These are phyloP conservation scores for Crucihimalaya himalaica DNA, from an alignment of 345 rosid species.

Conservation along the genomic window DNA sequence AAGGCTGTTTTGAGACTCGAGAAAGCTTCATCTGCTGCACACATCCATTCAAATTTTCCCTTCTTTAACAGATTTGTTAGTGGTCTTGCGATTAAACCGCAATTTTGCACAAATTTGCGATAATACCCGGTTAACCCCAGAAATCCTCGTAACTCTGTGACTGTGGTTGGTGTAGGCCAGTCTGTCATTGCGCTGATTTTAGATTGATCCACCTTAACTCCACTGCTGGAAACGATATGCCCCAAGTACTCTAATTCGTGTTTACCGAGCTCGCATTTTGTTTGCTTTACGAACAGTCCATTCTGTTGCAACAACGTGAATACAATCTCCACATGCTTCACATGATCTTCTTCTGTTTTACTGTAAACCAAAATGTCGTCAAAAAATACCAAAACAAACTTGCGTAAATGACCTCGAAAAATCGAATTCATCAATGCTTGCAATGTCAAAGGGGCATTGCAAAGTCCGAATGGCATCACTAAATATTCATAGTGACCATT, in stretches of 20 bases:
- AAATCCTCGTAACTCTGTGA: neutral
- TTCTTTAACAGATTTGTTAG: too few species aligned
- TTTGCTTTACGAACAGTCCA: neutral
- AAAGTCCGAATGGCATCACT: neutral
- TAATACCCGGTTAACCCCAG: neutral
- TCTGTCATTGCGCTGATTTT: neutral
- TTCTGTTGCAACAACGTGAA: neutral
- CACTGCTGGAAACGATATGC: neutral
- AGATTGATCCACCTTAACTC: neutral
- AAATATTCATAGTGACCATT: neutral
- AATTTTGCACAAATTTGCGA: neutral
- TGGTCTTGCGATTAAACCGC: too few species aligned
- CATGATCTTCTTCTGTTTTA: neutral
- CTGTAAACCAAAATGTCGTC: neutral
- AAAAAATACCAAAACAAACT: neutral
- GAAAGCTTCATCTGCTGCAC: too few species aligned
- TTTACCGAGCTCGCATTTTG: neutral
- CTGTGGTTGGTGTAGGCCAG: neutral
- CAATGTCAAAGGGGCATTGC: neutral
- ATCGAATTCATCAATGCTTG: neutral
- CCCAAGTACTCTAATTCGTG: neutral
- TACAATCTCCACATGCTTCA: neutral
- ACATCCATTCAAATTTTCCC: too few species aligned
- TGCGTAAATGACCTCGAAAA: rapidly evolving
- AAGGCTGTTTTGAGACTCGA: too few species aligned